These are phyloP conservation scores for Schizophyllum commune DNA, from an alignment of 1,284 basidiomycete genomes.

Conservation along the genomic window DNA sequence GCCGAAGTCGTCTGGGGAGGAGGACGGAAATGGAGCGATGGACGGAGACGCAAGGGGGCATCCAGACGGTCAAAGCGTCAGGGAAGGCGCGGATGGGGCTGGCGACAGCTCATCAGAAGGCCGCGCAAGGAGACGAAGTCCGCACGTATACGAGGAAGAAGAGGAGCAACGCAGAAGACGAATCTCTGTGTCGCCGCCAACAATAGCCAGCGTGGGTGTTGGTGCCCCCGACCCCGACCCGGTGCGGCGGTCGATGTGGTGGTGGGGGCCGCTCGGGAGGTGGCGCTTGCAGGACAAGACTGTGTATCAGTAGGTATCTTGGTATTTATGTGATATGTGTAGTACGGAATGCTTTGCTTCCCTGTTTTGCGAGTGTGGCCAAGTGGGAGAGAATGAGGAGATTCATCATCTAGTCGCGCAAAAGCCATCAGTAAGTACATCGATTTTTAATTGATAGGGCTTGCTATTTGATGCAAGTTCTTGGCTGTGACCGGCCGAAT, in stretches of 20 bases:
- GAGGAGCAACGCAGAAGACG: not conserved
- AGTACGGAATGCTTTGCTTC: too few relatives aligned
- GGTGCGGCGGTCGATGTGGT: slow-evolving; percentile 47
- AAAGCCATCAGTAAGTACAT: too few relatives aligned
- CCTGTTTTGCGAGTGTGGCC: too few relatives aligned
- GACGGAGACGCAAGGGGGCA: not conserved
- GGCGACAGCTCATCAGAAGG: not conserved
- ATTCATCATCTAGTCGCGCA: too few relatives aligned
- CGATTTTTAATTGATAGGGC: too few relatives aligned
- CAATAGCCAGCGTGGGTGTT: not conserved
- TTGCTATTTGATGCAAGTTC: too few relatives aligned
- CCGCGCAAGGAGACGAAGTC: not conserved
- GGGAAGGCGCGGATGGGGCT: slow-evolving; percentile 3
- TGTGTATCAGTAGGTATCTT: slow-evolving; percentile 35
- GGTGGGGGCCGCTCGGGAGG: slow-evolving; percentile 67
- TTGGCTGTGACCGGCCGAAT: too few relatives aligned
- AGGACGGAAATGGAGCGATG: not conserved
- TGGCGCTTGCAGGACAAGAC: slow-evolving; percentile 75
- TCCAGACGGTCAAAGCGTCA: not conserved
- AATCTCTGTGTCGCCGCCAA: not conserved
- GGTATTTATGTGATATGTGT: not conserved
- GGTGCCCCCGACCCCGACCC: not conserved
- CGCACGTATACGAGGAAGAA: not conserved
- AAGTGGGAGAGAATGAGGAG: too few relatives aligned
- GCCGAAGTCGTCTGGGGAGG: not conserved